Evolutionary conservation across 768 basidiomycete genomes (phyloP).

Genomic region (Psilocybe cubensis): DNA sequence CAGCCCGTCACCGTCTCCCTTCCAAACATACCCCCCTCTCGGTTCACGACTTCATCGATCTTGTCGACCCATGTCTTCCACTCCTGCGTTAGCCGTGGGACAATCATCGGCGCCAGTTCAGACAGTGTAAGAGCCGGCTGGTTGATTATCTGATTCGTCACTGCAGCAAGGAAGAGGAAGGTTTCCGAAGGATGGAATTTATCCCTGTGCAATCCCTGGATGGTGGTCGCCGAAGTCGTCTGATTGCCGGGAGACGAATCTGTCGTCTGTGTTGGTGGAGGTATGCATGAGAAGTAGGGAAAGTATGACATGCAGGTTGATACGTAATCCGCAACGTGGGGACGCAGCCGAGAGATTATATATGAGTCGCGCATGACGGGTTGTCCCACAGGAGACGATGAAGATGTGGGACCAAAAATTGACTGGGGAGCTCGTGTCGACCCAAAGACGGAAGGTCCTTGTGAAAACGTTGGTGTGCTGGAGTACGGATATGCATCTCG

Average conservation of each 20-base stretch:
- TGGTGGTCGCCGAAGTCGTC: constrained; percentile 20
- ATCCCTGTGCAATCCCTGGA: constrained; percentile 61
- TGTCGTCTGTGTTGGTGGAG: constrained; percentile 7
- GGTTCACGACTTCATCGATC: constrained; percentile 73
- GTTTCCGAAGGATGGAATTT: constrained; percentile 77
- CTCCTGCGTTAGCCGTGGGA: constrained; percentile 69
- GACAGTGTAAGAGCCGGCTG: constrained; percentile 72
- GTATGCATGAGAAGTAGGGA: constrained; percentile 77
- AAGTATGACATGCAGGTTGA: constrained; percentile 81
- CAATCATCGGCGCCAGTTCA: constrained; percentile 56
- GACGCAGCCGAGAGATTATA: constrained; percentile 72
- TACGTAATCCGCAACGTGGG: constrained; percentile 77
- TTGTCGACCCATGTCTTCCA: constrained; percentile 80
- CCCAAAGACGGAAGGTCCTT: constrained; percentile 39
- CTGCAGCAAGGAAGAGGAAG: constrained; percentile 67
- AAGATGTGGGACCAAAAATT: constrained; percentile 20
- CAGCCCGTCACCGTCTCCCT: constrained; percentile 68
- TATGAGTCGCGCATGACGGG: constrained; percentile 83
- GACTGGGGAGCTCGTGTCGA: constrained; percentile 16
- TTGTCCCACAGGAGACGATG: constrained; percentile 29
- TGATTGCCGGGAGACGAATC: constrained; percentile 27
- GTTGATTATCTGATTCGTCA: constrained; percentile 68
- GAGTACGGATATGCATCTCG: constrained; percentile 88
- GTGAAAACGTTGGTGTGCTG: constrained; percentile 40
- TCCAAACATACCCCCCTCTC: constrained; percentile 79